Evolutionary conservation across 208 protist genomes (phyloP), one percentile per base, ranked within the genome.

Genomic region (Leishmania turanica): DNA sequence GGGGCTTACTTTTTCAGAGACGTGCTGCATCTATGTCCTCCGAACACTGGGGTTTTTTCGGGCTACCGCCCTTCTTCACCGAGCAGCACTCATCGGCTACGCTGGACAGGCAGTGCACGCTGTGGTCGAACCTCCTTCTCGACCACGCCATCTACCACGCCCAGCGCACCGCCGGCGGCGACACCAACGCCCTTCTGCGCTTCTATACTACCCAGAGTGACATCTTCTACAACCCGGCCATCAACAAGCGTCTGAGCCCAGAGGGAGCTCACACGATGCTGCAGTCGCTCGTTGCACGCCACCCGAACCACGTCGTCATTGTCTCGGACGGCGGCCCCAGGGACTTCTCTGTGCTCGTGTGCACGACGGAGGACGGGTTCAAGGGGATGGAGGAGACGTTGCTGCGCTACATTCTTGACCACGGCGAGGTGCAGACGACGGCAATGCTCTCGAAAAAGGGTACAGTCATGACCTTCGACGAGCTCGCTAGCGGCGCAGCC

Each of bases 401-500:
- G 64, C 85, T 95, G 47, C 87, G 85, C 40, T 97, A 87, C 87
- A 88, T 97, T 60, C 86, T 96, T 21, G 92, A 96, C 34, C 87
- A 90, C 82, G 93, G 95, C 7, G 86, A 89, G 31, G 95, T 93
- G 31, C 95, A 93, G 47, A 97, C 95, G 9, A 90, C 85, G 15
- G 91, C 92, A 34, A 87, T 92, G 88, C 83, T 97, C 1, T 83
- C 91, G 19, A 92, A 89, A 70, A 95, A 91, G 24, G 95, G 95
- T 24, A 90, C 90, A 47, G 91, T 97, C 47, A 95, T 97, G 92
- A 97, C 95, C 11, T 97, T 97, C 78, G 92, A 97, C 80, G 92
- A 97, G 62, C 84, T 97, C 45, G 92, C 87, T 0, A 79, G 89
- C 62, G 79, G 81, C 17, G 80, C 56, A 79, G 86, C 53, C 83